Conservation (phyloP, 352 stramenopile genomes). For the Pythium oligandrum region DNA sequence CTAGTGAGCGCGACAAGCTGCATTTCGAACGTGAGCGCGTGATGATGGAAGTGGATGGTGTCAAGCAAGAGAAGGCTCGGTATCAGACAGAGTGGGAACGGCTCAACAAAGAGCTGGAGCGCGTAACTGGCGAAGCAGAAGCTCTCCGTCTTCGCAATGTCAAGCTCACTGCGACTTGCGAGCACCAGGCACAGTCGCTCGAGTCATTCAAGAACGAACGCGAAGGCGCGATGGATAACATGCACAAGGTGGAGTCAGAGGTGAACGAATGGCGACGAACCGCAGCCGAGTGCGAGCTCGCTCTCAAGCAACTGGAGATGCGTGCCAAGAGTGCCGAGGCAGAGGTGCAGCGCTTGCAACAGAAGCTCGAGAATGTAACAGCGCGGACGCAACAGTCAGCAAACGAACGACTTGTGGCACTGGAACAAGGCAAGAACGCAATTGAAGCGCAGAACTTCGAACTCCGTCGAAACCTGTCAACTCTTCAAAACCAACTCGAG, state of each 20-base stretch:
- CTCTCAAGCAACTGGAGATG: conserved; percentile 35
- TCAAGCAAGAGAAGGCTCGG: conserved; percentile 40
- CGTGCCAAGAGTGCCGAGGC: conserved; percentile 34
- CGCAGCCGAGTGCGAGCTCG: conserved; percentile 35
- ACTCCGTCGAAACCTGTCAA: conserved; percentile 37
- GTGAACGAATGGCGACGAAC: conserved; percentile 33
- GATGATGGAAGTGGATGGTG: conserved; percentile 36
- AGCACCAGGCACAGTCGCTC: conserved; percentile 49
- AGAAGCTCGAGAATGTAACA: conserved; percentile 34
- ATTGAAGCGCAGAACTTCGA: conserved; percentile 55
- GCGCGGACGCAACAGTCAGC: conserved; percentile 38
- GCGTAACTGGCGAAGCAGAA: conserved; percentile 34
- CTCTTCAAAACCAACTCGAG: conserved; percentile 45
- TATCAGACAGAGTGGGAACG: conserved; percentile 50
- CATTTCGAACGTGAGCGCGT: conserved; percentile 56
- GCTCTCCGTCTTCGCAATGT: conserved; percentile 44
- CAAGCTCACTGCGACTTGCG: conserved; percentile 43
- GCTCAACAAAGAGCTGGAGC: conserved; percentile 40
- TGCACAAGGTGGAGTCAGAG: conserved; percentile 45
- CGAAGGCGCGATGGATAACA: conserved; percentile 31
- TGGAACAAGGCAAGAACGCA: conserved; percentile 47
- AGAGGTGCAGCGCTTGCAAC: conserved; percentile 33
- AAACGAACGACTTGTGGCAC: conserved; percentile 44
- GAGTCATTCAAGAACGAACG: conserved; percentile 42
- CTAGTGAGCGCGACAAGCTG: conserved; percentile 46